Base-by-base conservation (phyloP, 2,329 filamentous ascomycete genomes). In the Penicillium hordei region DNA sequence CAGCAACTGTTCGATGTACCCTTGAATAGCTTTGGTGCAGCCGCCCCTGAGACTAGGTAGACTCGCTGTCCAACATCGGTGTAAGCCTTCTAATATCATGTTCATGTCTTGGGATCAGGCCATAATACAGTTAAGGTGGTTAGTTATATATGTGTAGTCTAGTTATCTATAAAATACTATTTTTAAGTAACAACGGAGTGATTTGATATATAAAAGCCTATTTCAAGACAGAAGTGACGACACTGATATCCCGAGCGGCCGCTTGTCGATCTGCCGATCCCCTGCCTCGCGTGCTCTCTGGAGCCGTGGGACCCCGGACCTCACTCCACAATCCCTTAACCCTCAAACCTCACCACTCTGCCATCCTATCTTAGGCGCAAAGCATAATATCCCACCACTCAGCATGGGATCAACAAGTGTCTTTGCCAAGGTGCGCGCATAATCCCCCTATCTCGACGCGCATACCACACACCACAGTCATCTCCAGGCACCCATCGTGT, bases 371-470 rank as follows among this genome's bases (percentile, higher is more conserved):
- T 17, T 36, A 19, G 50, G 29, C 5, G 4, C 12, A 12, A 17
- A 10, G 15, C 38, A 10, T 25, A n/a, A 15, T 21, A 4, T 5
- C 9, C 6, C 34, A 49, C 4, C 17, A 25, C 8, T 21, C 48
- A 61, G 39, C 3, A 74, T 74, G 71, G 71, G 70, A 17, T 70
- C 70, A 55, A 64, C 67, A 38, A 50, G 60, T n/a, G 64, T 57
- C 19, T 66, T 73, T 39, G 69, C 69, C 51, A 73, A 73, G 69
- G 71, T 73, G 42, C 25, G 53, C 27, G 13, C 39, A 48, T 27
- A 19, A 34, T 1, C 17, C 40, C 51, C 36, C 29, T 48, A 49
- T 49, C 31, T 23, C 13, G 15, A 40, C 44, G 7, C 29, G 40
- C 44, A 46, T 33, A 29, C 4, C 42, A 25, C 19, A 44, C 17